Conservation (phyloP, 2,329 filamentous ascomycete genomes). For the Pseudogymnoascus pannorum region DNA sequence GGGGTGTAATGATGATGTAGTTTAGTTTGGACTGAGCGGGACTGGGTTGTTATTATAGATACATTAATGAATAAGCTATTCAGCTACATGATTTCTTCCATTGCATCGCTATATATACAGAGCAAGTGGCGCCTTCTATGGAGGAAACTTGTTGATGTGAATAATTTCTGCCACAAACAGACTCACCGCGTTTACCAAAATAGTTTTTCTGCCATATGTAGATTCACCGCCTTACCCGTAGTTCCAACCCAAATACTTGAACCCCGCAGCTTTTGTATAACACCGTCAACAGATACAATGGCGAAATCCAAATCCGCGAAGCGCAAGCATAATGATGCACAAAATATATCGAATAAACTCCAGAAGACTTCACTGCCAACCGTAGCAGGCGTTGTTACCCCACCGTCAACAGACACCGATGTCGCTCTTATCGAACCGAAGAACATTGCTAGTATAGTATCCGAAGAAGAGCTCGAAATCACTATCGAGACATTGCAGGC, state of each 20-base stretch:
- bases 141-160: too few relatives aligned
- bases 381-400: slow-evolving; percentile 35
- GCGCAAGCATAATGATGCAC: background rate
- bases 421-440: slow-evolving; percentile 35
- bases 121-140: too few relatives aligned
- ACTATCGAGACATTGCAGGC: slow-evolving; percentile 56
- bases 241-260: background rate
- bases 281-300: background rate
- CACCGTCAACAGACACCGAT: slow-evolving; percentile 46
- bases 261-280: background rate
- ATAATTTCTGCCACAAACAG: background rate
- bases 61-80: slow-evolving; percentile 7
- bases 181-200: background rate
- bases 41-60: slow-evolving; percentile 1
- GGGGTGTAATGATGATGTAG: background rate
- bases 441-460: slow-evolving; percentile 47
- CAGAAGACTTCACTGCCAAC: background rate
- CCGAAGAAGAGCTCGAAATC: slow-evolving; percentile 59
- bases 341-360: background rate
- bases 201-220: background rate
- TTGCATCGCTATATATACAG: background rate
- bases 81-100: background rate
- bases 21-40: background rate
- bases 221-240: background rate
- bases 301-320: slow-evolving; percentile 5